Evolutionary conservation across 495 filamentous ascomycete genomes (phyloP).

Genomic region (Penicillium crystallinum): DNA sequence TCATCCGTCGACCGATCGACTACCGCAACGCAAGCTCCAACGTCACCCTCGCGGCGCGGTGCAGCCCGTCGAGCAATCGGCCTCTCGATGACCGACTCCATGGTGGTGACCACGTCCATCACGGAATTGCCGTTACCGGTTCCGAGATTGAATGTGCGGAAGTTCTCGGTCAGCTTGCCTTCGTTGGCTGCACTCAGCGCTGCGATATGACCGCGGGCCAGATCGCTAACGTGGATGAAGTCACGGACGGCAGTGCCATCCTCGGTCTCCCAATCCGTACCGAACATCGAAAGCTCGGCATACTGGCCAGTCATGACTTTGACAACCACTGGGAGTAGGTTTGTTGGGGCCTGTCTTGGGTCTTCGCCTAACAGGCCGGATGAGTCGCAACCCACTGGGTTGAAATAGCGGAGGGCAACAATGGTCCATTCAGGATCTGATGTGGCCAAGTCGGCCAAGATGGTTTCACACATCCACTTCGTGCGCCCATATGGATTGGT

Average conservation of each 20-base stretch:
- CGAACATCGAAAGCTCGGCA: slow-evolving; percentile 53
- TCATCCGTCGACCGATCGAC: slow-evolving; percentile 77
- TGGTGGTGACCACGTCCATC: slow-evolving; percentile 45
- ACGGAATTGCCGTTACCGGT: slow-evolving; percentile 50
- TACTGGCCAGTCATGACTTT: slow-evolving; percentile 54
- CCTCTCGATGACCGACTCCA: slow-evolving; percentile 39
- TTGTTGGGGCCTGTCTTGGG: slow-evolving; percentile 56
- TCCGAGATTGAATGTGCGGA: slow-evolving; percentile 51
- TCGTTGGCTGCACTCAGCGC: slow-evolving; percentile 43
- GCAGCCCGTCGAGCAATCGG: slow-evolving; percentile 56
- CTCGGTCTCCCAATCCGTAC: slow-evolving; percentile 58
- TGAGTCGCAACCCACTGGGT: slow-evolving; percentile 61
- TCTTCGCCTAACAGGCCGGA: slow-evolving; percentile 62
- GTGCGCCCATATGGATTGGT: slow-evolving; percentile 63
- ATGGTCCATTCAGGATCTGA: slow-evolving; percentile 57
- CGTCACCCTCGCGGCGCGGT: slow-evolving; percentile 68
- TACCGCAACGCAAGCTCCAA: slow-evolving; percentile 75
- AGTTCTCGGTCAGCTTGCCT: slow-evolving; percentile 36
- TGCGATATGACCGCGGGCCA: slow-evolving; percentile 61
- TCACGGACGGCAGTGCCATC: slow-evolving; percentile 57
- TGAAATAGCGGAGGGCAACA: slow-evolving; percentile 63
- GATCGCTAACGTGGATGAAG: slow-evolving; percentile 60
- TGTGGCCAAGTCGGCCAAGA: slow-evolving; percentile 55
- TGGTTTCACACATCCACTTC: slow-evolving; percentile 62
- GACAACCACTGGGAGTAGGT: slow-evolving; percentile 57